These are phyloP conservation scores for Allium cepa DNA, from an alignment of 106 monocot species.

Conservation along the genomic window DNA sequence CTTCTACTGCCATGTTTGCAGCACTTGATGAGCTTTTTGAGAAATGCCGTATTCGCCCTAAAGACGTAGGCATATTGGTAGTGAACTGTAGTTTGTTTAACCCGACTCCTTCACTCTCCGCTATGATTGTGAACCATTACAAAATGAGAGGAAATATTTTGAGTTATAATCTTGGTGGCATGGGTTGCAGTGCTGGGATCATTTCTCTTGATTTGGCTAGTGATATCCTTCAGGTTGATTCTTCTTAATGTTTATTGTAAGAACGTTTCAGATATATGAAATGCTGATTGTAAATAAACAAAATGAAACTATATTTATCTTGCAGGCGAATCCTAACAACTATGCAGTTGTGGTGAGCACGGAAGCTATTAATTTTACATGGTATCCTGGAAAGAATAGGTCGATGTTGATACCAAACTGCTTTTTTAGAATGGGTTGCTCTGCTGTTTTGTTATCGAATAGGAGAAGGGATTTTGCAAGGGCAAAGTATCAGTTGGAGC, in stretches of 20 bases:
- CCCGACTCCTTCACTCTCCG: slow-evolving; percentile 65
- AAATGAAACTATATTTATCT: background rate
- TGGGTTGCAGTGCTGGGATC: slow-evolving; percentile 73
- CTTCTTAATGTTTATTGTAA: background rate
- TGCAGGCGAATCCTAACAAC: slow-evolving; percentile 56
- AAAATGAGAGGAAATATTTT: slow-evolving; percentile 87
- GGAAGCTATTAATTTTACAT: slow-evolving; percentile 59
- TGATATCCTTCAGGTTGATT: slow-evolving; percentile 54
- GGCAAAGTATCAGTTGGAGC: slow-evolving; percentile 73
- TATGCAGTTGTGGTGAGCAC: slow-evolving; percentile 72
- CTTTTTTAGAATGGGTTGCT: slow-evolving; percentile 73
- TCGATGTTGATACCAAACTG: slow-evolving; percentile 78
- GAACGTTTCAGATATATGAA: background rate
- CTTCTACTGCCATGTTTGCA: slow-evolving; percentile 47
- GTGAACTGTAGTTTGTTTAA: slow-evolving; percentile 85
- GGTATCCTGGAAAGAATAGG: slow-evolving; percentile 54
- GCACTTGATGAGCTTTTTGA: slow-evolving; percentile 76
- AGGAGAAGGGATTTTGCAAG: slow-evolving; percentile 48
- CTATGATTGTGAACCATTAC: slow-evolving; percentile 97
- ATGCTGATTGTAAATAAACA: background rate
- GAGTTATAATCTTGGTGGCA: slow-evolving; percentile 78
- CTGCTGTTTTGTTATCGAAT: slow-evolving; percentile 57
- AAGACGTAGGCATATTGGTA: slow-evolving; percentile 60
- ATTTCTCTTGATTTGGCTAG: slow-evolving; percentile 59
- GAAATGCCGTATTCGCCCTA: slow-evolving; percentile 59